Conservation (phyloP, 2,329 filamentous ascomycete genomes). For the Claviceps monticola region DNA sequence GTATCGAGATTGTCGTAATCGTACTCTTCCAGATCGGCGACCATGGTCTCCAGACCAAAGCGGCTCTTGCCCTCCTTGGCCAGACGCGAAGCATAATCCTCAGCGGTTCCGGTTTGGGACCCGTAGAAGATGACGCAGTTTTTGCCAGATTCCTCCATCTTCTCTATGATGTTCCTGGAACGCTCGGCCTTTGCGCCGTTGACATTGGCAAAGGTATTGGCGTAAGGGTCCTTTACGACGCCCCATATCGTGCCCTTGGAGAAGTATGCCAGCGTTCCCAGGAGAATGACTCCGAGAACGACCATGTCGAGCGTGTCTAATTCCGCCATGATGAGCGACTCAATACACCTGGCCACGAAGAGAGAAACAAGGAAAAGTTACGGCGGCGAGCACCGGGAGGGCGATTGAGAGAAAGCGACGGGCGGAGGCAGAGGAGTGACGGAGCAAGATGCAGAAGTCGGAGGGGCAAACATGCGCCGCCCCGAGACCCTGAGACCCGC, state of each 20-base stretch:
- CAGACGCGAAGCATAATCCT: slow-evolving; percentile 91
- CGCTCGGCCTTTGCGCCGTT: slow-evolving; percentile 63
- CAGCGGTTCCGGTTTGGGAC: slow-evolving; percentile 94
- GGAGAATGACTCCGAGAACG: slow-evolving; percentile 71
- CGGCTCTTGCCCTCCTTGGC: slow-evolving; percentile 95
- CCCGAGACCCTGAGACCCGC: too few species aligned
- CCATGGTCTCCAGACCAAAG: slow-evolving; percentile 95
- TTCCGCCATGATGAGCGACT: slow-evolving; percentile 57
- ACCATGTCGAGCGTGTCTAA: slow-evolving; percentile 90
- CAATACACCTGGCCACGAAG: neutral
- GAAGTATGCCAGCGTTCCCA: slow-evolving; percentile 89
- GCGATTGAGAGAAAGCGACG: neutral
- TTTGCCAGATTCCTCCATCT: slow-evolving; percentile 89
- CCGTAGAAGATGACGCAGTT: slow-evolving; percentile 98
- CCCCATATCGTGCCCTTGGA: slow-evolving; percentile 95
- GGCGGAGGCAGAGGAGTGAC: neutral
- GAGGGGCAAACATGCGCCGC: too few species aligned
- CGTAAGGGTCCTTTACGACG: slow-evolving; percentile 77
- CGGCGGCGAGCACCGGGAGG: neutral
- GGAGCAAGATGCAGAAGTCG: too few species aligned
- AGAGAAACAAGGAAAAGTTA: neutral
- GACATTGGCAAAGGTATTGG: slow-evolving; percentile 55
- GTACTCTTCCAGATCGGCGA: slow-evolving; percentile 94
- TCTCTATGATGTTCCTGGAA: slow-evolving; percentile 85
- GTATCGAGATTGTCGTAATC: slow-evolving; percentile 89